A percentile compares a stretch with the other conserved stretches of the same genome.
These are phyloP conservation scores for Holtermanniella nyarrowii DNA, from an alignment of 768 basidiomycete species.

Conservation along the genomic window DNA sequence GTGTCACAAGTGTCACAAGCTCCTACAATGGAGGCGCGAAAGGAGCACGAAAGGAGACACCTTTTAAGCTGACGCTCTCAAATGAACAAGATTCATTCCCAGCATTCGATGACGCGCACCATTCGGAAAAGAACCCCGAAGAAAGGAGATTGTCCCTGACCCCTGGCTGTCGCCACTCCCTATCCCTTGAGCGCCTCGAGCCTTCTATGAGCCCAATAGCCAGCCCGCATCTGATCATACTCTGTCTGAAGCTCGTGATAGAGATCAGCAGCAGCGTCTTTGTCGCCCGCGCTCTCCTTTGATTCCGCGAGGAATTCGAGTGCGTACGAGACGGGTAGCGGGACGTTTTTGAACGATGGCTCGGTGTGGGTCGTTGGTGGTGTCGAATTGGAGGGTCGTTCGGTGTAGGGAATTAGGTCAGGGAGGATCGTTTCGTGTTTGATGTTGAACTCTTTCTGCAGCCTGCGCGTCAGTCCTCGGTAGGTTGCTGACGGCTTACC, in stretches of 20 bases:
- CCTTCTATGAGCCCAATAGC: constrained; percentile 33
- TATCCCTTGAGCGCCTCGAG: constrained; percentile 7
- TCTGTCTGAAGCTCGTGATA: constrained; percentile 18
- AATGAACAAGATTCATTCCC: no score
- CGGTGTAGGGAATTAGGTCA: constrained; percentile 46
- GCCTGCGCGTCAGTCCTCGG: constrained; percentile 4
- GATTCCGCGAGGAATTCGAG: constrained; percentile 20
- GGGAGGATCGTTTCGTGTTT: constrained; percentile 59
- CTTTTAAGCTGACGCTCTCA: no score
- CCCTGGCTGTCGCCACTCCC: no score
- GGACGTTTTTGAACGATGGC: constrained; percentile 53
- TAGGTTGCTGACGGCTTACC: constrained; percentile 24
- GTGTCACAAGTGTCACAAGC: no score
- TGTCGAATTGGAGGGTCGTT: background rate
- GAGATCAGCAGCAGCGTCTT: constrained; percentile 14
- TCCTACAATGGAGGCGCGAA: no score
- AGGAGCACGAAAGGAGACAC: no score
- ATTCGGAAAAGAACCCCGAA: no score
- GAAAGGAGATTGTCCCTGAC: no score
- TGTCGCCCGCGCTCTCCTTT: constrained; percentile 7
- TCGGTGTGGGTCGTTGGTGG: constrained; percentile 12
- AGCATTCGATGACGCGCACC: no score
- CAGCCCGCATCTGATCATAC: constrained; percentile 35
- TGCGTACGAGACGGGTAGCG: constrained; percentile 66
- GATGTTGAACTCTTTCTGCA: no score